Evolutionary conservation across 2,329 filamentous ascomycete species (phyloP), one percentile per base, ranked within the genome.

Genomic region (Stylonectria norvegica): DNA sequence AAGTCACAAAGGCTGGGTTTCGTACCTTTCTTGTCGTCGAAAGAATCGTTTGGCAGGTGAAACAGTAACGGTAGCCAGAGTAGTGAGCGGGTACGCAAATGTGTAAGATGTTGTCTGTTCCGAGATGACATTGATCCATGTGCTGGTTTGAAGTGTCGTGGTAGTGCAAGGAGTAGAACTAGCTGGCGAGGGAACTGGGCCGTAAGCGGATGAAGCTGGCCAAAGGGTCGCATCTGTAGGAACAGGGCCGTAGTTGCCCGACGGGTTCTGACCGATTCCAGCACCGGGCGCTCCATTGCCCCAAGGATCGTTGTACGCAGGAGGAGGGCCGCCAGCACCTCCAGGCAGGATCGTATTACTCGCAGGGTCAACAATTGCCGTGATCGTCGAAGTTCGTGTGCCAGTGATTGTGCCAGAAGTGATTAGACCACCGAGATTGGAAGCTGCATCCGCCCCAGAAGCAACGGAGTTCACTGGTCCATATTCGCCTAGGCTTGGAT

Each of bases 71-170:
- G 63, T 66, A 7, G 55, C 58, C 47, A 68, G 45, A 1, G 65
- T 68, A 4, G 65, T 67, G 27, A 68, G 47, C 19, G 64, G 64
- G 35, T 65, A 67, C 38, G 63, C 59, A 37, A 67, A 51, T 2
- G 63, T 67, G 44, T 67, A 67, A 1, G 67, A 68, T 5, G 66
- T 69, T 3, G 65, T 69, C 20, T 57, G 52, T 30, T 64, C 63
- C 2, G 56, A 51, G 18, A 69, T 63, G 33, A 68, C 37, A 20
- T 69, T 69, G 40, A 60, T 59, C 62, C 65, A 67, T 15, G 64
- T 68, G 34, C 59, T 62, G 6, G 65, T 69, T 15, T 60, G 52
- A 3, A 66, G 43, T 6, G 48, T 48, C 3, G 51, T 49, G 34
- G 35, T 32, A 17, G 34, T 9, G 17, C 20, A 34, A 14, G 27